Percentiles rank a stretch among this genome's conserved stretches.
Evolutionary conservation across 2,329 filamentous ascomycete species (phyloP).

Genomic region (Thelonectria olida): DNA sequence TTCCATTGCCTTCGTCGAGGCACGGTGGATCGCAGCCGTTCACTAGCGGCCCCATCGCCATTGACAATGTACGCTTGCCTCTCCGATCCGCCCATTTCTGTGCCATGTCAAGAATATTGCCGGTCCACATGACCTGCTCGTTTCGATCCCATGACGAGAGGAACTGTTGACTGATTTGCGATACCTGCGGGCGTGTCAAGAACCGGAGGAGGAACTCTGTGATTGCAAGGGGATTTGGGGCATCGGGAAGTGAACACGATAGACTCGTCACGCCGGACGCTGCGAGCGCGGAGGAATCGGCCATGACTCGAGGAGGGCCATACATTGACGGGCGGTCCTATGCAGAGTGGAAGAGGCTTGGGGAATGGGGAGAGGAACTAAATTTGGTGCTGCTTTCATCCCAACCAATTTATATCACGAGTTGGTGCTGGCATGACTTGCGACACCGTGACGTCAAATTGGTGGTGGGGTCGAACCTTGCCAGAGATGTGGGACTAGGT

Average conservation of each 20-base stretch:
- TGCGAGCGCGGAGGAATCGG: not conserved
- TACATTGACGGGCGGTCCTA: not conserved
- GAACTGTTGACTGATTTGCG: slow-evolving; percentile 2
- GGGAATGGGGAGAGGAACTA: no score
- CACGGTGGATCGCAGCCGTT: not conserved
- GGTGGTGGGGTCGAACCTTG: no score
- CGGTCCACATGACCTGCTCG: slow-evolving; percentile 31
- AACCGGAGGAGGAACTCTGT: not conserved
- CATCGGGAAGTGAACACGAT: not conserved
- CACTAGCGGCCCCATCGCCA: slow-evolving; percentile 26
- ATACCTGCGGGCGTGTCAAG: not conserved
- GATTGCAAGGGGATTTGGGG: not conserved
- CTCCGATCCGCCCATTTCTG: slow-evolving; percentile 29
- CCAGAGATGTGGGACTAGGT: no score
- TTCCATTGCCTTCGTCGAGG: not conserved
- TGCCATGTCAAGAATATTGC: slow-evolving; percentile 17
- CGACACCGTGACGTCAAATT: no score
- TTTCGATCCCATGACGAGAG: slow-evolving; percentile 11
- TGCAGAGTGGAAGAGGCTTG: no score
- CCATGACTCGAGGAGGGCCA: not conserved
- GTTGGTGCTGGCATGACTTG: no score
- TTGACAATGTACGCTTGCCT: slow-evolving; percentile 26
- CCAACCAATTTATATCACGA: no score
- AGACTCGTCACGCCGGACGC: not conserved
- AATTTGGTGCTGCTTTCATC: no score